These are phyloP conservation scores for Eleusine indica DNA, from an alignment of 176 grass and related monocot genomes.

Conservation along the genomic window DNA sequence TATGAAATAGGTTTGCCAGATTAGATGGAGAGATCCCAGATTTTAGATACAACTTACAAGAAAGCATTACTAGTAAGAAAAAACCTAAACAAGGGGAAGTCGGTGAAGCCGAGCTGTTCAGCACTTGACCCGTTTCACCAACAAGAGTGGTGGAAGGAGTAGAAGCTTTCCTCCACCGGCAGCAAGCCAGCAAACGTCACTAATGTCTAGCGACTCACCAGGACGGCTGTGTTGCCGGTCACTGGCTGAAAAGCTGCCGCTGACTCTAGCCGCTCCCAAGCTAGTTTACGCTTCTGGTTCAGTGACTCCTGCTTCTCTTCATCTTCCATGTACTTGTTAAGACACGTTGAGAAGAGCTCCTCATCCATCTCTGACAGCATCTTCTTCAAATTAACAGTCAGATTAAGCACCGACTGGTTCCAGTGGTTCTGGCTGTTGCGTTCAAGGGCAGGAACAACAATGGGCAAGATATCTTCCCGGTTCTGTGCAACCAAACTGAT, in stretches of 20 bases:
- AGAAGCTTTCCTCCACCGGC: background rate
- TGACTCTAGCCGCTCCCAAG: slow-evolving; percentile 62
- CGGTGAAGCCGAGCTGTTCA: background rate
- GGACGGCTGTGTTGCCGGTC: slow-evolving; percentile 70
- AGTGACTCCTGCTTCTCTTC: slow-evolving; percentile 36
- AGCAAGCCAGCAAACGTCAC: background rate
- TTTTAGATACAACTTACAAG: slow-evolving; percentile 28
- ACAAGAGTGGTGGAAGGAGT: background rate
- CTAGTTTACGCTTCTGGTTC: slow-evolving; percentile 51
- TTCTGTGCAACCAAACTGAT: slow-evolving; percentile 64
- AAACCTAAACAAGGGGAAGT: background rate
- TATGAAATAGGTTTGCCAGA: no score
- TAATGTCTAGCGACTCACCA: slow-evolving; percentile 51
- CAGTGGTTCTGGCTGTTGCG: slow-evolving; percentile 59
- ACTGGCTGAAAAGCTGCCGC: slow-evolving; percentile 60
- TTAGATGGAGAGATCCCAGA: slow-evolving; percentile 1
- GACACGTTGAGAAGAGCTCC: slow-evolving; percentile 52
- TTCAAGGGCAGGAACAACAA: slow-evolving; percentile 55
- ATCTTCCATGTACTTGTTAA: slow-evolving; percentile 53
- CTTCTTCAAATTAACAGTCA: slow-evolving; percentile 61
- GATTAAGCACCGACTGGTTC: slow-evolving; percentile 67
- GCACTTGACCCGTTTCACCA: slow-evolving; percentile 7
- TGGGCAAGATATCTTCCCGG: slow-evolving; percentile 52
- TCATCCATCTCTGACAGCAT: slow-evolving; percentile 76
- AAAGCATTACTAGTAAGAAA: slow-evolving; percentile 2